These are phyloP conservation scores for Phialophora tarda DNA, from an alignment of 2,329 filamentous ascomycete species.

Conservation along the genomic window DNA sequence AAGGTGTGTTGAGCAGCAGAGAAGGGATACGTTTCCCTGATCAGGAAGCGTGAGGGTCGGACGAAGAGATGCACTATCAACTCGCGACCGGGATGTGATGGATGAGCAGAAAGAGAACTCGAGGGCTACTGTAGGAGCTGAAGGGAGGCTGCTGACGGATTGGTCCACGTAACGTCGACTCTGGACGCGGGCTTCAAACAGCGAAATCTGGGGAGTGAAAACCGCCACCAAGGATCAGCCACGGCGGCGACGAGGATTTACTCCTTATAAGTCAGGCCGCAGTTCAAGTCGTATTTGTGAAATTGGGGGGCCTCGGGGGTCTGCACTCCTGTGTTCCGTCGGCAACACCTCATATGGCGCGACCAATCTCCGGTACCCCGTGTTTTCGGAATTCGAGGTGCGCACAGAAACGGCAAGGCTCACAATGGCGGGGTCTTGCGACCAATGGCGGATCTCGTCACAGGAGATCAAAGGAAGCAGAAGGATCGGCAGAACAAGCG, in stretches of 20 bases:
- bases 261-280: not conserved
- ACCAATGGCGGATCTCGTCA: not conserved
- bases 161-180: not conserved
- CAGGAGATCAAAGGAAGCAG: not conserved
- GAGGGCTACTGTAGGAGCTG: not conserved
- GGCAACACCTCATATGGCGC: not conserved
- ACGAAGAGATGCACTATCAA: no score
- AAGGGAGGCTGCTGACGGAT: not conserved
- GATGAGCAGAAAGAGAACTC: not conserved
- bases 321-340: not conserved
- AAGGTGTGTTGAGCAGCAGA: not conserved
- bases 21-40: not conserved
- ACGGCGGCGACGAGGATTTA: not conserved
- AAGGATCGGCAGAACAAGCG: not conserved
- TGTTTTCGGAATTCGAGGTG: not conserved
- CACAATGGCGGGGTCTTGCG: not conserved
- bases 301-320: not conserved
- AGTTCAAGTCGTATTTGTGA: not conserved
- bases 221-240: not conserved
- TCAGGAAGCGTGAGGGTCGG: no score
- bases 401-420: not conserved
- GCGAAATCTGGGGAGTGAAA: not conserved
- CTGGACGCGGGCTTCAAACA: not conserved
- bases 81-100: not conserved
- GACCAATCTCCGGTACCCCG: conserved; percentile 6